phyloP scores from a whole-genome alignment of 345 rosid species.

The Camelina sativa region DNA sequence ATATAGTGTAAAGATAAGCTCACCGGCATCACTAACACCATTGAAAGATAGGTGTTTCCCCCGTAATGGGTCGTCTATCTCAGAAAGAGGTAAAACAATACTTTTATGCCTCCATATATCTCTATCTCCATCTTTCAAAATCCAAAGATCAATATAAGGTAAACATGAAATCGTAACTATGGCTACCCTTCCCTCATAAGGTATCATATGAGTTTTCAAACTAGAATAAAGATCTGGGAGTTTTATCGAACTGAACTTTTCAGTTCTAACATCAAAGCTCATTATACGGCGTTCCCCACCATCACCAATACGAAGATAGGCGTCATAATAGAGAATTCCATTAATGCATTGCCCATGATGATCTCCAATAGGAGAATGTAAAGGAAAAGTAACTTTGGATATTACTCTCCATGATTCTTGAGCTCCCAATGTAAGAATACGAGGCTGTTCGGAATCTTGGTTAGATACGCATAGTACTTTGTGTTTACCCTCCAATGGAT shows the following conservation, averaged over 20 bases:
- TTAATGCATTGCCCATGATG: not conserved
- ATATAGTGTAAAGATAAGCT: not conserved
- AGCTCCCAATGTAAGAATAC: not conserved
- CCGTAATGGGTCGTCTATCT: not conserved
- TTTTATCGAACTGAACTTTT: not conserved
- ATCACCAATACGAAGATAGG: not conserved
- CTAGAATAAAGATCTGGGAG: not conserved
- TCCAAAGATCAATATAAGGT: not conserved
- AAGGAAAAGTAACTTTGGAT: not conserved
- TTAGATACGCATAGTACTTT: too few species aligned
- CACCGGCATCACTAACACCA: not conserved
- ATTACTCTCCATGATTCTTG: not conserved
- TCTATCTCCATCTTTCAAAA: not conserved
- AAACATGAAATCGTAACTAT: not conserved
- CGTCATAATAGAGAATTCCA: not conserved
- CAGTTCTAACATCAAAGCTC: not conserved
- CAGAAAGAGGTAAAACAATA: not conserved
- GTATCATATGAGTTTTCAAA: not conserved
- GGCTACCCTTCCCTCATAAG: not conserved
- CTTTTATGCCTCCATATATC: not conserved
- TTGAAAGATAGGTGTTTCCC: not conserved
- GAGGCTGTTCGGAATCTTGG: too few species aligned
- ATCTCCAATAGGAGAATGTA: not conserved
- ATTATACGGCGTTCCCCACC: not conserved
- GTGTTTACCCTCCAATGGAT: too few species aligned